These are phyloP conservation scores for Trichoderma endophyticum DNA, from an alignment of 2,329 filamentous ascomycete species.

Conservation along the genomic window DNA sequence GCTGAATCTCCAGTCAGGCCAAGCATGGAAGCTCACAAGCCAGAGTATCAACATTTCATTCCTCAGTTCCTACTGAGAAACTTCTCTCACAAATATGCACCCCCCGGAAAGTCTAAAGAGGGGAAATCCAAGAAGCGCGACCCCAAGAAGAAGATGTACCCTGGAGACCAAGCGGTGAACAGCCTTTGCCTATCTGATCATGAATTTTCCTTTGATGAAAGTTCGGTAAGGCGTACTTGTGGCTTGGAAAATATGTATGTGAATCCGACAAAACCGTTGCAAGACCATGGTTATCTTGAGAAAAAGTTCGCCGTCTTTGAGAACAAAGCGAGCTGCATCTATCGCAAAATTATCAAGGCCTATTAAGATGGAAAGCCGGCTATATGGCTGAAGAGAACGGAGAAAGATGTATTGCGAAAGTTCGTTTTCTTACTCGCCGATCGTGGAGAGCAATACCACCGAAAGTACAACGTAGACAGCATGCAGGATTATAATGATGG, in stretches of 20 bases:
- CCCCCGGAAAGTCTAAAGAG: not conserved
- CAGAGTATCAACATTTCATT: conserved; percentile 13
- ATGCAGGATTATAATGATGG: not conserved
- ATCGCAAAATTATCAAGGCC: not conserved
- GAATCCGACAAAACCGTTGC: not conserved
- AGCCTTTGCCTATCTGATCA: not conserved
- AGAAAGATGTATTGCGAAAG: not conserved
- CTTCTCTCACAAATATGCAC: not conserved
- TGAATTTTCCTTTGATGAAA: not conserved
- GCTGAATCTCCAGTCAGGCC: not conserved
- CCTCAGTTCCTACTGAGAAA: conserved; percentile 7
- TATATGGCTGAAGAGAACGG: not conserved
- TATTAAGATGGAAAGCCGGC: not conserved
- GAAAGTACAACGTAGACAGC: not conserved
- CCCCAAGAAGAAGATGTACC: not conserved
- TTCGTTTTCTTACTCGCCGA: not conserved
- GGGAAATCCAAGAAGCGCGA: not conserved
- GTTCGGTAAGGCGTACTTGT: not conserved
- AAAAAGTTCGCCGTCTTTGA: not conserved
- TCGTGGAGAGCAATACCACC: not conserved
- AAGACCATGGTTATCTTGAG: not conserved
- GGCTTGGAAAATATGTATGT: conserved; percentile 5
- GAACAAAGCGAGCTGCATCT: not conserved
- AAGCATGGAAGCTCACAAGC: not conserved
- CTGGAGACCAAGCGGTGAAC: not conserved